phyloP scores from a whole-genome alignment of 495 filamentous ascomycete genomes.

The Penicillium canescens region DNA sequence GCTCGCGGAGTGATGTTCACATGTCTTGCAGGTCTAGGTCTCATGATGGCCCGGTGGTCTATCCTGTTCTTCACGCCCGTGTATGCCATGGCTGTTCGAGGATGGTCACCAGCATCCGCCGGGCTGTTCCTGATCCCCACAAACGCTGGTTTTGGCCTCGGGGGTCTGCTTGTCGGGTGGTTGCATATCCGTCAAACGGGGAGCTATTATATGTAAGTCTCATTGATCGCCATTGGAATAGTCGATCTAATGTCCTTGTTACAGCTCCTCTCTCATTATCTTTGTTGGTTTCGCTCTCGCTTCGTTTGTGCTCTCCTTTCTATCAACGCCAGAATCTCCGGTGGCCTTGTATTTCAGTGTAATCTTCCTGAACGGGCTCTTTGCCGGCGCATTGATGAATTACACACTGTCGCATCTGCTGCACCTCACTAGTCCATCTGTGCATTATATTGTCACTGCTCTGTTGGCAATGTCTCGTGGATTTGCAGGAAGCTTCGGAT shows the following conservation, averaged over 20 bases:
- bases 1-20: slow-evolving; percentile 65
- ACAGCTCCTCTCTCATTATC: slow-evolving; percentile 52
- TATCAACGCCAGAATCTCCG: slow-evolving; percentile 49
- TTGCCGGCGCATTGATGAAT: slow-evolving; percentile 68
- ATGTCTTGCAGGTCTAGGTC: slow-evolving; percentile 65
- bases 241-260: neutral
- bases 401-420: slow-evolving; percentile 77
- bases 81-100: slow-evolving; percentile 69
- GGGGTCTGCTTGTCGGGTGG: slow-evolving; percentile 67
- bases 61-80: slow-evolving; percentile 78
- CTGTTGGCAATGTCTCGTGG: slow-evolving; percentile 72
- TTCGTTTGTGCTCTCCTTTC: slow-evolving; percentile 47
- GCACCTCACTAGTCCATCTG: slow-evolving; percentile 58
- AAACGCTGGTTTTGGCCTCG: slow-evolving; percentile 70
- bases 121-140: slow-evolving; percentile 75
- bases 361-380: slow-evolving; percentile 67
- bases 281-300: slow-evolving; percentile 55
- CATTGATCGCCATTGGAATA: neutral
- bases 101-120: slow-evolving; percentile 62
- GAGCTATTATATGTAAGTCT: slow-evolving; percentile 59
- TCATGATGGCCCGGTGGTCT: slow-evolving; percentile 76
- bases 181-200: slow-evolving; percentile 67
- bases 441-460: slow-evolving; percentile 70
- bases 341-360: slow-evolving; percentile 49
- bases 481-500: slow-evolving; percentile 74